These are phyloP conservation scores for Xylaria cubensis DNA, from an alignment of 495 filamentous ascomycete species.

Conservation along the genomic window DNA sequence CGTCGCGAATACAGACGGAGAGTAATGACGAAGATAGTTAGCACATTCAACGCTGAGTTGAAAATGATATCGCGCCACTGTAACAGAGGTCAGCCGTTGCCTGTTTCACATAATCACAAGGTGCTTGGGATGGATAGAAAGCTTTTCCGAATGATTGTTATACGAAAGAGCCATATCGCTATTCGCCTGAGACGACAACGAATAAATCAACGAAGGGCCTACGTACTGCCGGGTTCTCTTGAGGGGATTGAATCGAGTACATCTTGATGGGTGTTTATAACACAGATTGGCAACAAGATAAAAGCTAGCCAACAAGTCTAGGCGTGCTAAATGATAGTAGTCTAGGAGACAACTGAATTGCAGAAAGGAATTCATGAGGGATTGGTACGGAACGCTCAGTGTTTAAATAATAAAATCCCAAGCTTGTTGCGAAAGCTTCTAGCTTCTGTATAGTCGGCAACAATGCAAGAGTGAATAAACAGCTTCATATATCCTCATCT, in stretches of 20 bases:
- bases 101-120: no score
- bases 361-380: neutral
- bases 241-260: neutral
- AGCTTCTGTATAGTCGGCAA: neutral
- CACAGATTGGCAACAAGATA: neutral
- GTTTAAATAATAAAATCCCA: neutral
- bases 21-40: neutral
- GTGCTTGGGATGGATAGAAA: neutral
- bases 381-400: neutral
- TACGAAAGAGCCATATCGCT: neutral
- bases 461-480: neutral
- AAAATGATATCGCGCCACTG: conserved; percentile 10
- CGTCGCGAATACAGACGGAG: conserved; percentile 25
- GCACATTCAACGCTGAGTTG: neutral
- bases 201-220: neutral
- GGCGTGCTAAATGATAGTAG: neutral
- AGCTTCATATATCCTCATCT: neutral
- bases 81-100: neutral
- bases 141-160: neutral
- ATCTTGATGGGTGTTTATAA: neutral
- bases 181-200: neutral
- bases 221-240: conserved; percentile 14
- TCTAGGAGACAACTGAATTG: neutral
- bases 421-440: neutral
- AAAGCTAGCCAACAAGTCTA: neutral